phyloP scores from a whole-genome alignment of 139 green algal species.

The Chlamydomonas sp. region DNA sequence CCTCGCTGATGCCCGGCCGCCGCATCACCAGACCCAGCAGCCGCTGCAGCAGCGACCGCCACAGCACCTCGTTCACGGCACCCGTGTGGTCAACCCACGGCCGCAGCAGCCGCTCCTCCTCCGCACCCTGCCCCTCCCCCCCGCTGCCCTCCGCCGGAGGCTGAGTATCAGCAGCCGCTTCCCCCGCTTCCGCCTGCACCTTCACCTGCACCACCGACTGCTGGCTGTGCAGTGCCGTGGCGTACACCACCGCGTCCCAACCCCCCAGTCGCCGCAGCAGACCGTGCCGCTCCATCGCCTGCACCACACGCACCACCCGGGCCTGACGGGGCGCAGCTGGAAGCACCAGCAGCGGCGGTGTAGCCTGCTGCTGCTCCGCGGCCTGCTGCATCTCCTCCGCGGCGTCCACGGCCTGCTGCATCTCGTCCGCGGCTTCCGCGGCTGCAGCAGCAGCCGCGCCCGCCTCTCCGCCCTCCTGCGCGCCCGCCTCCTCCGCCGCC shows the following conservation, averaged over 20 bases:
- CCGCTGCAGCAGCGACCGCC: conserved; percentile 6
- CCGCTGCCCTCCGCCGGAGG: background rate
- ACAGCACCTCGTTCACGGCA: conserved; percentile 2
- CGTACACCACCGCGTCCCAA: background rate
- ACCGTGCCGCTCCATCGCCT: conserved; percentile 4
- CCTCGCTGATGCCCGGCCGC: conserved; percentile 17
- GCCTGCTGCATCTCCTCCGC: background rate
- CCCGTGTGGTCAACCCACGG: conserved; percentile 37
- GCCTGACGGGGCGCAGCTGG: background rate
- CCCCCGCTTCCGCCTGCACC: background rate
- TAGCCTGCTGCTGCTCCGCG: background rate
- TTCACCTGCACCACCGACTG: background rate
- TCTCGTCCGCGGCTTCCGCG: background rate
- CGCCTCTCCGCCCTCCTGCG: no score
- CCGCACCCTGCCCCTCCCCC: background rate
- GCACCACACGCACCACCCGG: conserved; percentile 2
- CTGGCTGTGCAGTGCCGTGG: conserved; percentile 9
- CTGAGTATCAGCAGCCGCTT: background rate
- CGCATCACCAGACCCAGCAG: conserved; percentile 26
- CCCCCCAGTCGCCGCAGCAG: conserved; percentile 25
- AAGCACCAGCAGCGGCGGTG: background rate
- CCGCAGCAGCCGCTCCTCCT: conserved; percentile 5
- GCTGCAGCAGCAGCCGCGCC: background rate
- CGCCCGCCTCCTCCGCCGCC: no score
- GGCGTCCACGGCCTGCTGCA: background rate